Conservation (phyloP, 345 rosid genomes). For the Brassica juncea region DNA sequence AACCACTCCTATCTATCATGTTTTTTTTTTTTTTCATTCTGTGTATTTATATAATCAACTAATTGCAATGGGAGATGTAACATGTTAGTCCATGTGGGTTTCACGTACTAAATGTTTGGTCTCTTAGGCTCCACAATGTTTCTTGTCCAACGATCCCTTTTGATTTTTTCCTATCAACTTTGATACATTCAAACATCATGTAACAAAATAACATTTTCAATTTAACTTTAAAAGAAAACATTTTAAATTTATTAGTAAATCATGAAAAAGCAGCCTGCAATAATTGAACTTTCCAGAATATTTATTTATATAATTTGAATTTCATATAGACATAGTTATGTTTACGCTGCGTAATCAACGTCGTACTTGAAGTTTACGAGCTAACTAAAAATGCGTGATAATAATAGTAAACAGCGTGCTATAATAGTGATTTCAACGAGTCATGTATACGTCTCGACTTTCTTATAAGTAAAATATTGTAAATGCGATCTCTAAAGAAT, state of each 20-base stretch:
- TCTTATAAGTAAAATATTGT: constrained; percentile 13
- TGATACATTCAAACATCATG: constrained; percentile 18
- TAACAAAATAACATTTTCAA: not conserved
- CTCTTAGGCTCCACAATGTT: constrained; percentile 40
- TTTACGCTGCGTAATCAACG: constrained; percentile 32
- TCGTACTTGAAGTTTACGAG: constrained; percentile 28
- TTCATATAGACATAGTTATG: constrained; percentile 2
- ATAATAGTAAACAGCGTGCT: constrained; percentile 18
- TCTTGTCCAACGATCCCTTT: constrained; percentile 24
- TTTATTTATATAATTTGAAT: not conserved
- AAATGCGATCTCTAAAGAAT: not conserved
- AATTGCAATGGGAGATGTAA: constrained; percentile 21
- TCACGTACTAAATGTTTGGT: constrained; percentile 32
- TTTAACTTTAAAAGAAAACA: not conserved
- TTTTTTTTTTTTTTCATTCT: not conserved
- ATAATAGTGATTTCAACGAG: constrained; percentile 21
- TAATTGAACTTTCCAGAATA: constrained; percentile 8
- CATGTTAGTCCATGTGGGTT: constrained; percentile 43
- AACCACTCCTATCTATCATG: not conserved
- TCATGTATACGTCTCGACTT: constrained; percentile 27
- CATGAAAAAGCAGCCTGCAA: constrained; percentile 19
- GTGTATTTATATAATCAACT: not conserved
- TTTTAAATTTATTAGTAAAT: not conserved
- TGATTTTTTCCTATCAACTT: constrained; percentile 26
- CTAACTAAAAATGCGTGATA: constrained; percentile 17